Conservation (phyloP, 176 grass and related monocot species). For the Triticum turgidum region DNA sequence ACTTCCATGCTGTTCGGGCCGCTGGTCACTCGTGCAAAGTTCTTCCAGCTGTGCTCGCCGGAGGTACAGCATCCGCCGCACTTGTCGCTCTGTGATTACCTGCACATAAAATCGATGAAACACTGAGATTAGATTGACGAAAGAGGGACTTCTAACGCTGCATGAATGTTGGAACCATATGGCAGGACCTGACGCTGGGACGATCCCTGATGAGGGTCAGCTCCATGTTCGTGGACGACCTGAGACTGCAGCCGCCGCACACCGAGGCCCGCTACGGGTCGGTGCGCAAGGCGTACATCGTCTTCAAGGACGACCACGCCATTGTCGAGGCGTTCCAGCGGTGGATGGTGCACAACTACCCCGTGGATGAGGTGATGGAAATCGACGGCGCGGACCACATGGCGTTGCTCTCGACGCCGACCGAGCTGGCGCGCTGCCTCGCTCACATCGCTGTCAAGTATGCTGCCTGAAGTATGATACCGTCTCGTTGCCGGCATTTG, state of each 20-base stretch:
- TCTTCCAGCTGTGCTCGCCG: constrained; percentile 49
- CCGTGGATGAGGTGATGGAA: constrained; percentile 53
- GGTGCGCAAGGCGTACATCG: constrained; percentile 56
- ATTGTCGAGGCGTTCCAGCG: constrained; percentile 47
- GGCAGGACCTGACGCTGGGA: constrained; percentile 61
- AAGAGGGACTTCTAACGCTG: too few species aligned
- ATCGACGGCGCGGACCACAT: constrained; percentile 56
- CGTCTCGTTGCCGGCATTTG: not conserved
- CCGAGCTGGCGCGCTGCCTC: constrained; percentile 37
- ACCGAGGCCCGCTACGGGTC: constrained; percentile 45
- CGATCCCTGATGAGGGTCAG: constrained; percentile 45
- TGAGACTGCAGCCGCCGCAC: constrained; percentile 26
- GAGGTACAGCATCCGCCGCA: constrained; percentile 41
- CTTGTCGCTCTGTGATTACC: not conserved
- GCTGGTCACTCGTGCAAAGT: constrained; percentile 15
- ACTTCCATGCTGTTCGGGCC: constrained; percentile 51
- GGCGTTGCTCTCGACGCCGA: constrained; percentile 56
- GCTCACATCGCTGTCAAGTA: constrained; percentile 31
- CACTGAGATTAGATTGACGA: too few species aligned
- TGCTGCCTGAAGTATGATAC: not conserved
- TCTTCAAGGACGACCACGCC: constrained; percentile 44
- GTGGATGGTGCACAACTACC: constrained; percentile 52
- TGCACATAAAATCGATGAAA: not conserved
- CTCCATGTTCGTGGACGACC: constrained; percentile 62
- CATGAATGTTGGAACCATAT: not conserved